Percentiles rank a stretch among this genome's conserved stretches.
These are phyloP conservation scores for Fagopyrum tataricum DNA, from an alignment of 148 eudicot species.

Conservation along the genomic window DNA sequence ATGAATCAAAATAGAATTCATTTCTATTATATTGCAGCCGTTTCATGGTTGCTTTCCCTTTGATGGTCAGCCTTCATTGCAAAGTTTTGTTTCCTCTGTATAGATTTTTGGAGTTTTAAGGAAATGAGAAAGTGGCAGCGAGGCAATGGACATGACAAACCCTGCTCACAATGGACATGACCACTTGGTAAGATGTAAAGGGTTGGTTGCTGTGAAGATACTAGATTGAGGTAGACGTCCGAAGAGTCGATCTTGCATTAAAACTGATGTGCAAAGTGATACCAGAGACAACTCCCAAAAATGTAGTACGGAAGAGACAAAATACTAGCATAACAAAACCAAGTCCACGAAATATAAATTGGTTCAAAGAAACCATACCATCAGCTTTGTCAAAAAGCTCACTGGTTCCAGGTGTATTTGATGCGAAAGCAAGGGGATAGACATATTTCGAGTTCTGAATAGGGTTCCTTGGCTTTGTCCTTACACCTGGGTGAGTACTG, in stretches of 20 bases:
- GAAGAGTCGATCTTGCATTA: not conserved
- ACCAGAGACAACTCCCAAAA: not conserved
- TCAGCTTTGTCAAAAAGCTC: conserved; percentile 55
- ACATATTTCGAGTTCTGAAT: conserved; percentile 39
- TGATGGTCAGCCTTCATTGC: too few species aligned
- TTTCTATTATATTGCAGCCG: too few species aligned
- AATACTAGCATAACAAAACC: not conserved
- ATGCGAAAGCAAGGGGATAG: conserved; percentile 51
- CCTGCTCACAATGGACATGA: not conserved
- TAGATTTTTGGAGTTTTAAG: not conserved
- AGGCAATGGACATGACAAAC: not conserved
- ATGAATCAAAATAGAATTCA: too few species aligned
- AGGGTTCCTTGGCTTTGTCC: conserved; percentile 39
- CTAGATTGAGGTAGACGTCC: not conserved
- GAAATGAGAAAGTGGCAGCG: not conserved
- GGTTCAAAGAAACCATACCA: conserved; percentile 30
- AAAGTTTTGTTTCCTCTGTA: too few species aligned
- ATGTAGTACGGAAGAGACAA: not conserved
- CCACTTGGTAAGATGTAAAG: not conserved
- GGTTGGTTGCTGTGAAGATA: not conserved
- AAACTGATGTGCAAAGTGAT: not conserved
- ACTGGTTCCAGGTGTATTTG: conserved; percentile 40
- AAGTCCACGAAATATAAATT: not conserved
- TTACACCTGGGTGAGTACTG: conserved; percentile 56
- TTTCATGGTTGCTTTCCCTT: too few species aligned